These are phyloP conservation scores for Fraxinus sp. DNA, from an alignment of 305 asterid genomes.

Conservation along the genomic window DNA sequence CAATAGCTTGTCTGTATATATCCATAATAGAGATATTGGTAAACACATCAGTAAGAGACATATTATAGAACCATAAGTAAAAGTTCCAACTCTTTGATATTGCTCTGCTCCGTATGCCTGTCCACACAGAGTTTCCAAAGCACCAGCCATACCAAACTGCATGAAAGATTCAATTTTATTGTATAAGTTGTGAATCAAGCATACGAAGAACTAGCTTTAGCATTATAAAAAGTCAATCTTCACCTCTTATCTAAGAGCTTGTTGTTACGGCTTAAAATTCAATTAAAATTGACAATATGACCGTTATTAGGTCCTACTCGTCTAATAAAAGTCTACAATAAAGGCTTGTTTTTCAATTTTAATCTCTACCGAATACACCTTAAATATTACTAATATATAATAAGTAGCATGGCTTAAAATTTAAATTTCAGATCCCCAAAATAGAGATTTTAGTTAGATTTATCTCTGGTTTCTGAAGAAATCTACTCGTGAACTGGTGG, in stretches of 20 bases:
- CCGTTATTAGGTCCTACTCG: no score
- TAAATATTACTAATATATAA: neutral
- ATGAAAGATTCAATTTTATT: neutral
- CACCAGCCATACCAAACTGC: constrained; percentile 41
- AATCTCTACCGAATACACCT: no score
- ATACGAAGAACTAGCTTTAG: neutral
- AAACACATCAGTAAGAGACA: constrained; percentile 29
- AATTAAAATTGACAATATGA: no score
- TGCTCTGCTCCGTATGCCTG: constrained; percentile 45
- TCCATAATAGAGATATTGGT: constrained; percentile 32
- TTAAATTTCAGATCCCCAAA: neutral
- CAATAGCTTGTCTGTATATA: constrained; percentile 31
- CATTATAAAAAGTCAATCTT: neutral
- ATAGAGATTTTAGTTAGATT: neutral
- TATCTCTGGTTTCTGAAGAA: neutral
- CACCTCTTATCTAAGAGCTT: neutral
- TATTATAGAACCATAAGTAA: constrained; percentile 28
- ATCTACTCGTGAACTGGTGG: neutral
- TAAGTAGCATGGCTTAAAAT: neutral
- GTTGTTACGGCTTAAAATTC: no score
- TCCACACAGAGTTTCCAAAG: constrained; percentile 43
- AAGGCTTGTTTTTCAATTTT: no score
- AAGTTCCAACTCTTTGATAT: constrained; percentile 30
- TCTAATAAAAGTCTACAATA: no score
- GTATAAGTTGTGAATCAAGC: neutral